A percentile compares a stretch with the other conserved stretches of the same genome.
phyloP scores from a whole-genome alignment of 257 asterid species.

The Solanum peruvianum region DNA sequence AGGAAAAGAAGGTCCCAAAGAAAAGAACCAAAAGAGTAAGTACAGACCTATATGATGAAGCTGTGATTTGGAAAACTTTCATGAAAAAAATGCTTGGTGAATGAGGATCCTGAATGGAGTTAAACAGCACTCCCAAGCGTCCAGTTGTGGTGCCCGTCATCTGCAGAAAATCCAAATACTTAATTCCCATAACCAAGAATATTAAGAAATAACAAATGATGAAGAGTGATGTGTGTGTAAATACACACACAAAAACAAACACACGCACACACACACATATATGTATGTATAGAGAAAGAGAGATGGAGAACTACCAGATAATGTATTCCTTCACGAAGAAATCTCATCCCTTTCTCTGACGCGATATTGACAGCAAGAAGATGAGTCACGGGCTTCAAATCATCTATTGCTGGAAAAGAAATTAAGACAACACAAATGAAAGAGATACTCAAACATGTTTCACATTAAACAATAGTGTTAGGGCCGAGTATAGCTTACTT shows the following conservation, averaged over 20 bases:
- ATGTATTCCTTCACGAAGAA: conserved; percentile 81
- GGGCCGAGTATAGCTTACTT: conserved; percentile 44
- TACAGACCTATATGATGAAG: conserved; percentile 58
- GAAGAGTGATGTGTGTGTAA: neutral
- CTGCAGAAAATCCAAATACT: conserved; percentile 39
- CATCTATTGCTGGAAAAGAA: conserved; percentile 64
- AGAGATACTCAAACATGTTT: conserved; percentile 11
- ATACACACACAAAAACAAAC: neutral
- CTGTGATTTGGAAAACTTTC: conserved; percentile 57
- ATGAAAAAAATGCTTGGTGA: conserved; percentile 49
- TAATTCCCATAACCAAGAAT: neutral
- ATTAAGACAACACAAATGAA: conserved; percentile 7
- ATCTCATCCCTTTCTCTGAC: conserved; percentile 77
- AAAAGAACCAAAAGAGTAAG: neutral
- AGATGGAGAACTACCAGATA: conserved; percentile 57
- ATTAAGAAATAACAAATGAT: neutral
- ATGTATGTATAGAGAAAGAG: neutral
- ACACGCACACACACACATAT: neutral
- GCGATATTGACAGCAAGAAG: conserved; percentile 67
- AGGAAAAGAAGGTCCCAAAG: neutral
- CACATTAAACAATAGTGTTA: conserved; percentile 4
- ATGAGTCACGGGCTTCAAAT: conserved; percentile 96
- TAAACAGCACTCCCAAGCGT: conserved; percentile 77
- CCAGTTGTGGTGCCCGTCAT: conserved; percentile 63
- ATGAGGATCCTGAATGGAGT: conserved; percentile 32